Conservation (phyloP, 1,284 basidiomycete species). For the Cystobasidiaceae sp. region DNA sequence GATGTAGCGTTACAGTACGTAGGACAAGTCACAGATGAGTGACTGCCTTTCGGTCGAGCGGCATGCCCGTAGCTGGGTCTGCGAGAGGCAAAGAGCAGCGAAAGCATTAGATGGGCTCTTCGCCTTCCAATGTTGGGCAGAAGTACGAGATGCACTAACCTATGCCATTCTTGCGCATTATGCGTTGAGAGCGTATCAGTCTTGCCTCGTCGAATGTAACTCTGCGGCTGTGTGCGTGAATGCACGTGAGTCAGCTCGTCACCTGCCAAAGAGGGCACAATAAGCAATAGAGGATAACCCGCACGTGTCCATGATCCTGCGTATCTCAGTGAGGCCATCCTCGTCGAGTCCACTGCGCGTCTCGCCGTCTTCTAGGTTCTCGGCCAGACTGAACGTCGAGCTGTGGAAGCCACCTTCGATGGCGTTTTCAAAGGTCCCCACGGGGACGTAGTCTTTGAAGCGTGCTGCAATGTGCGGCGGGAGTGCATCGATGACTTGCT, state of each 20-base stretch:
- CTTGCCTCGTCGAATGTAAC: constrained; percentile 28
- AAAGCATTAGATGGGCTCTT: neutral
- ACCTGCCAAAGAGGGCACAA: neutral
- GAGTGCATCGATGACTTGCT: constrained; percentile 1
- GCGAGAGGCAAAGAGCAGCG: neutral
- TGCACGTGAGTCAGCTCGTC: neutral
- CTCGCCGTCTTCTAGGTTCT: constrained; percentile 21
- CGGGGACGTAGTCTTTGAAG: constrained; percentile 21
- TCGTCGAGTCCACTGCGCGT: constrained; percentile 19
- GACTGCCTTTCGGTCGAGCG: constrained; percentile 26
- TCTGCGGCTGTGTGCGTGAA: neutral
- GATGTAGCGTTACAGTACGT: neutral
- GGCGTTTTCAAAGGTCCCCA: constrained; percentile 23
- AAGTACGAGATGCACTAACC: neutral
- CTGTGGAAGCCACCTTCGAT: constrained; percentile 10
- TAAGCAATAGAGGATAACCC: neutral
- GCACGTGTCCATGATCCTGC: constrained; percentile 28
- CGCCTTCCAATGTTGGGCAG: neutral
- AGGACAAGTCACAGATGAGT: constrained; percentile 10
- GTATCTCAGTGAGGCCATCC: constrained; percentile 12
- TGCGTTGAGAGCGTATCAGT: neutral
- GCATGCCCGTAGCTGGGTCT: constrained; percentile 26
- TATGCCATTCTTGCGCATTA: constrained; percentile 30
- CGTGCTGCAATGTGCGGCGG: constrained; percentile 17
- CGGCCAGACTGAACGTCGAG: constrained; percentile 21